These are phyloP conservation scores for Pistacia integerrima DNA, from an alignment of 345 rosid species.

Conservation along the genomic window DNA sequence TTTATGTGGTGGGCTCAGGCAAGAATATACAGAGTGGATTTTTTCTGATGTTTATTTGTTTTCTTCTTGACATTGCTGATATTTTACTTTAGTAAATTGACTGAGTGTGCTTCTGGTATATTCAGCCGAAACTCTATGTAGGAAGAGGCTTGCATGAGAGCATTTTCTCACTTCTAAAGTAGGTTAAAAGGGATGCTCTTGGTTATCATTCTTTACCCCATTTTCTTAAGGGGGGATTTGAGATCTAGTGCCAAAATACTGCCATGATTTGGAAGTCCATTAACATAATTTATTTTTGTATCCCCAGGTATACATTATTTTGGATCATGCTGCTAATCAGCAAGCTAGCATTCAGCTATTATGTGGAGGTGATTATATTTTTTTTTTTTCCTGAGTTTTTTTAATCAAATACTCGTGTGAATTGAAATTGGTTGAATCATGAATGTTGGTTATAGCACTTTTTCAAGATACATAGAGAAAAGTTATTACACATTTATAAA, in stretches of 20 bases:
- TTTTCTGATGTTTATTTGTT: not conserved
- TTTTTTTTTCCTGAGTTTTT: slow-evolving; percentile 23
- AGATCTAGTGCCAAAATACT: slow-evolving; percentile 6
- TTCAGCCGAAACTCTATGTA: slow-evolving; percentile 89
- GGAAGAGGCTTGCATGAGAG: slow-evolving; percentile 99
- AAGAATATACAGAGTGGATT: slow-evolving; percentile 31
- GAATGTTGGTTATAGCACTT: no score
- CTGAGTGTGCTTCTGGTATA: not conserved
- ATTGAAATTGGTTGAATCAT: not conserved
- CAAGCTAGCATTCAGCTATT: slow-evolving; percentile 98
- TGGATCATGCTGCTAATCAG: slow-evolving; percentile 88
- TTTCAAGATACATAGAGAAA: not conserved
- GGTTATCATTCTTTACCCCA: slow-evolving; percentile 9
- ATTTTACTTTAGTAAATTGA: slow-evolving; percentile 12
- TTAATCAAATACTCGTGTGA: slow-evolving; percentile 2
- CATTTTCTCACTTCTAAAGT: slow-evolving; percentile 82
- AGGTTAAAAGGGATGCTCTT: slow-evolving; percentile 34
- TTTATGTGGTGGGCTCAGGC: slow-evolving; percentile 99
- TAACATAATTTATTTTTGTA: slow-evolving; percentile 21
- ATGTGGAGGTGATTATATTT: slow-evolving; percentile 69
- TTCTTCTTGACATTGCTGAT: not conserved
- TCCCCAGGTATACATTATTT: slow-evolving; percentile 82
- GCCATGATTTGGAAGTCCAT: slow-evolving; percentile 9
- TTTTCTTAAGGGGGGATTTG: slow-evolving; percentile 7
- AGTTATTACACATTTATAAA: slow-evolving; percentile 12